phyloP scores from a whole-genome alignment of 768 basidiomycete species.

The Lyophyllum atratum region DNA sequence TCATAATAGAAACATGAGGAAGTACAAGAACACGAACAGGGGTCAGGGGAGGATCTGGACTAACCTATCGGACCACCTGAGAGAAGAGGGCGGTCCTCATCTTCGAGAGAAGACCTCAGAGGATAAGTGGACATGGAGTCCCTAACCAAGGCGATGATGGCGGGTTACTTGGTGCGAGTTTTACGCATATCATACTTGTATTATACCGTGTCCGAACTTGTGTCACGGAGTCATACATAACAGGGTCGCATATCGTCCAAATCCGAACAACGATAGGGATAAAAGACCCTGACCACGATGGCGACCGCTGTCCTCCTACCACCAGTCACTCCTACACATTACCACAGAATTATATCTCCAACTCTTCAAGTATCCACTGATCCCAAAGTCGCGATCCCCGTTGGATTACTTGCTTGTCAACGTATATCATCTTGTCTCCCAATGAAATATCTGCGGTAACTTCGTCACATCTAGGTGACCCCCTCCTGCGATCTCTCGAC shows the following conservation, averaged over 20 bases:
- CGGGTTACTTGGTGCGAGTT: too few relatives aligned
- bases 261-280: too few relatives aligned
- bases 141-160: too few relatives aligned
- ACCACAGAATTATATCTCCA: constrained; percentile 66
- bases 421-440: constrained; percentile 39
- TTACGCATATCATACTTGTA: too few relatives aligned
- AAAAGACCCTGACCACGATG: constrained; percentile 8
- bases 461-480: constrained; percentile 54
- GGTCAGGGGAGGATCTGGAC: background rate
- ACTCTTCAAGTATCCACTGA: constrained; percentile 57
- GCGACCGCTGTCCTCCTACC: constrained; percentile 46
- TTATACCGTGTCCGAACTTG: background rate
- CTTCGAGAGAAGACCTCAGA: background rate
- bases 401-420: constrained; percentile 81
- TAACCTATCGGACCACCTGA: constrained; percentile 1
- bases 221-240: background rate
- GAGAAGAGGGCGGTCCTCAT: constrained; percentile 17
- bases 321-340: constrained; percentile 50
- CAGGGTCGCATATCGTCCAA: too few relatives aligned
- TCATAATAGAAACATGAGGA: background rate
- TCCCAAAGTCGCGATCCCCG: constrained; percentile 55
- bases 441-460: constrained; percentile 6
- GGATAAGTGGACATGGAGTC: constrained; percentile 3
- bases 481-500: constrained; percentile 58
- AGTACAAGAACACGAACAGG: too few relatives aligned